A percentile compares a stretch with the other conserved stretches of the same genome.
These are phyloP conservation scores for Nasturtium officinale DNA, from an alignment of 345 rosid species.

Conservation along the genomic window DNA sequence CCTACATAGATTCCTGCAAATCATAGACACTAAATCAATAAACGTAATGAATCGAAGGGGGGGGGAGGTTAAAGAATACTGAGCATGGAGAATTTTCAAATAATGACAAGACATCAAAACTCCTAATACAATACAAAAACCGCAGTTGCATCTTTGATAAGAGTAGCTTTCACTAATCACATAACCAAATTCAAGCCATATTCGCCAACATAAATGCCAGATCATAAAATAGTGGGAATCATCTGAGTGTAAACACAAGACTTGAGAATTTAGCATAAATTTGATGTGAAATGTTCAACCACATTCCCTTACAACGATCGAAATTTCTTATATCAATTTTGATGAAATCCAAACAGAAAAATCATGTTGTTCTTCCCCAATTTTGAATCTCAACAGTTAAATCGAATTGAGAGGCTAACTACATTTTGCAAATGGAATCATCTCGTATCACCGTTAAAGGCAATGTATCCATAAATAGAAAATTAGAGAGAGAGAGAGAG, in stretches of 20 bases:
- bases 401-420: not conserved
- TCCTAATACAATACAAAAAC: not conserved
- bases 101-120: not conserved
- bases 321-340: not conserved
- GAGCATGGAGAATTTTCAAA: not conserved
- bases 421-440: not conserved
- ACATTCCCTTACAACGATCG: slow-evolving; percentile 13
- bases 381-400: slow-evolving; percentile 5
- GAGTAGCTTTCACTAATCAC: slow-evolving; percentile 10
- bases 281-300: slow-evolving; percentile 4
- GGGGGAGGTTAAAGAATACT: too few relatives aligned
- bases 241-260: slow-evolving; percentile 6
- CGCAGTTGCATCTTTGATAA: not conserved
- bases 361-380: not conserved
- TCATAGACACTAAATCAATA: not conserved
- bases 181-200: slow-evolving; percentile 7
- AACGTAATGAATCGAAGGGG: not conserved
- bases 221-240: not conserved
- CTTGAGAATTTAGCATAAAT: slow-evolving; percentile 5
- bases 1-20: slow-evolving; percentile 70
- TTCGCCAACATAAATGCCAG: not conserved
- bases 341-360: not conserved
- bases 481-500: too few relatives aligned
- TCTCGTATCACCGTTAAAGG: not conserved
- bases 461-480: slow-evolving; percentile 8